A percentile compares a stretch with the other conserved stretches of the same genome.
Evolutionary conservation across 176 grass and related monocot species (phyloP).

Genomic region (Aegilops bicornis): DNA sequence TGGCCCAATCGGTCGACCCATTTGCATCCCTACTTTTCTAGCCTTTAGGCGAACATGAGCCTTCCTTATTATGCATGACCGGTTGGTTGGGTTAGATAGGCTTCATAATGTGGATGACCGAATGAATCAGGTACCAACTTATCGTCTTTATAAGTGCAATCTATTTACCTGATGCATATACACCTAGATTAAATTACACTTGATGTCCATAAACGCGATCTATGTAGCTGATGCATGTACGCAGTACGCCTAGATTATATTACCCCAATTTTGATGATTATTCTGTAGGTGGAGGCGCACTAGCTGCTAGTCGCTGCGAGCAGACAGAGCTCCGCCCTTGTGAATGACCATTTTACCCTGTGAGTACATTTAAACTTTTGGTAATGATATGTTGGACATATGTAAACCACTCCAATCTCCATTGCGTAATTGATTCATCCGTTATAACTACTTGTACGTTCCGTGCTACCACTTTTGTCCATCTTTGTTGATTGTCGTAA

Average conservation of each 20-base stretch:
- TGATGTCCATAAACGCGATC: background rate
- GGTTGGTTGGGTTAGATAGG: background rate
- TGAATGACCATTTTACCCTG: background rate
- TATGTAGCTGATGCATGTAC: background rate
- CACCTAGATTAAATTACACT: background rate
- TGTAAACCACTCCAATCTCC: background rate
- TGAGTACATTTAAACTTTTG: background rate
- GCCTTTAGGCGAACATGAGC: background rate
- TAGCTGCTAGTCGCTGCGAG: background rate
- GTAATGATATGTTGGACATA: background rate
- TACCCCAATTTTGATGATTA: background rate
- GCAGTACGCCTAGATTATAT: background rate
- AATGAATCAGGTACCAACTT: background rate
- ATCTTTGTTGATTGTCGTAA: background rate
- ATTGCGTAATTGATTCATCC: background rate
- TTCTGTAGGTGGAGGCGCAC: background rate
- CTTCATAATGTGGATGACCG: background rate
- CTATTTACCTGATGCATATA: background rate
- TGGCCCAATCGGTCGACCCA: background rate
- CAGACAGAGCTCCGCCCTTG: background rate
- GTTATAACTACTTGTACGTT: background rate
- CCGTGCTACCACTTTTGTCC: background rate
- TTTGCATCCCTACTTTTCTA: slow-evolving; percentile 5
- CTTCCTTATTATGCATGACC: background rate
- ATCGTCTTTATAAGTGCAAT: background rate